Evolutionary conservation across 441 rosid species (phyloP), one percentile per base, ranked within the genome.

Genomic region (Gossypium lobatum): DNA sequence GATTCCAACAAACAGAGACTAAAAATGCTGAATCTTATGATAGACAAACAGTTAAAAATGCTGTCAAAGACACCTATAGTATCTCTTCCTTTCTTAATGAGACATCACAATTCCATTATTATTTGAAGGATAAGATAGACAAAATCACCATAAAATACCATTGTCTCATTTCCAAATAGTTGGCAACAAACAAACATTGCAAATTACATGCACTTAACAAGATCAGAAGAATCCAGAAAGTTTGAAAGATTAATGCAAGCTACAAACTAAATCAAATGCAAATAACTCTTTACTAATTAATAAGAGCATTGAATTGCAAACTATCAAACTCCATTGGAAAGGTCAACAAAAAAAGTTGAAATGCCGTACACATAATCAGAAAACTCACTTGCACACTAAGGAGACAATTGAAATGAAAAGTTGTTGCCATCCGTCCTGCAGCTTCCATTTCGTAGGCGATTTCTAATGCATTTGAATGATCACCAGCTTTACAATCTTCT

Each of bases 401-500:
- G 76, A 95, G 96, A 78, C 94, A 89, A 77, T 95, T 95, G 83
- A 92, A 95, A 87, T 95, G 97, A 78, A 89, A 92, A 8, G 99
- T 95, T 1, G 97, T 95, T 1, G 97, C 99, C 87, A 87, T 84
- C 52, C 97, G 81, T 46, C 99, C 99, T 26, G 96, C 96, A 8
- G 96, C 96, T 78, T 95, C 99, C 99, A 95, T 95, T 80, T 91
- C 97, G 52, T 92, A 95, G 39, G 96, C 86, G 23, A 95, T 91
- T n/a, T 95, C 97, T 63, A 95, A 80, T 58, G 97, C 99, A 80
- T 95, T 95, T 20, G 99, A 92, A 80, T 95, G 99, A 77, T 95
- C 99, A 54, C 97, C 97, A 67, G 79, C 93, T 83, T 89, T 92
- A 75, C 99, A 95, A 52, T 93, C 97, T 81, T 91, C 97, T 70